Base-by-base conservation (phyloP, 1,139 yeast species). In the Yamadazyma siamensis region DNA sequence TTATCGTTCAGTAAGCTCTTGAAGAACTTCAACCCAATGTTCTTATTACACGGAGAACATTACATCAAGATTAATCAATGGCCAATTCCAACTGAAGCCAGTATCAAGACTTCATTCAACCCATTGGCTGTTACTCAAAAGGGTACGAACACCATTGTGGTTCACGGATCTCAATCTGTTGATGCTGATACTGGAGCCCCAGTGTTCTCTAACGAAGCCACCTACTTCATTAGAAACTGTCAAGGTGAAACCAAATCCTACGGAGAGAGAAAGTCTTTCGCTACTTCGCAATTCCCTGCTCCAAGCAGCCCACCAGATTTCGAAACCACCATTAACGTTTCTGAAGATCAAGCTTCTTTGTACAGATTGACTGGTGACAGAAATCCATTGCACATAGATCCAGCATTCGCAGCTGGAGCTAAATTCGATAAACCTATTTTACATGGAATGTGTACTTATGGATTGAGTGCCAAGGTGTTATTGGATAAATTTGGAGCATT, bases 311-410 rank as follows among this genome's bases (percentile, higher is more conserved):
- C 51, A 17, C 94, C 96, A 18, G 95, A 85, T 53, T 84, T 74
- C 49, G 77, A 71, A 39, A 57, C 61, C 29, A 75, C 70, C 30
- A 73, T 77, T 49, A 63, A 71, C 48, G 82, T 94, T n/a, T 57
- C 72, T 27, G 71, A 63, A 34, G 85, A 88, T 56, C 86, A 80
- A 57, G 97, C 97, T 33, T 87, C 95, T 10, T 63, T 89, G 39
- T 91, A 91, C 67, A 77, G 97, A 58, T 70, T 91, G 41, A 81
- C 91, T 41, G 97, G 96, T 39, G 98, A 91, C 66, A 80, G 80
- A 60, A 91, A 91, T 61, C 97, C 97, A 42, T 74, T 91, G 49
- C 98, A 91, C 63, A 81, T 91, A 55, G 97, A 91, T 60, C 96
- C 97, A 21, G 69, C 61, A 25, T 84, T 89, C 60, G 96, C 97